Base-by-base conservation (phyloP, 1,139 yeast genomes). In the Geotrichum australiense region DNA sequence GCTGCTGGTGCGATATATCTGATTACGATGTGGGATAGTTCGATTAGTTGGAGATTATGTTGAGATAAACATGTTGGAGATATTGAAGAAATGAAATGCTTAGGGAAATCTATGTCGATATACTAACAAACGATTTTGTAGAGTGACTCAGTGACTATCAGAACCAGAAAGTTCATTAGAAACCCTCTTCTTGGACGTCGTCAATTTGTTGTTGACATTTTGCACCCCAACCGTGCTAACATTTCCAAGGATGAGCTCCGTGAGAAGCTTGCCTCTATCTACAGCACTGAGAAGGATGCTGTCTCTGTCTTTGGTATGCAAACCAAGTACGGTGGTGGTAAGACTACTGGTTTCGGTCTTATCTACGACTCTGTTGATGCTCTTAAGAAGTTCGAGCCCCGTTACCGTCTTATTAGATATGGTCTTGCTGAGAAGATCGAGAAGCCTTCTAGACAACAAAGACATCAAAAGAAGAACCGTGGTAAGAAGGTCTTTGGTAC, bases 391-490 rank as follows among this genome's bases (percentile, higher is more conserved):
- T 91, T 91, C 72, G 99, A 91, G 78, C 98, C 99, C 77, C 69
- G 87, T 61, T 91, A 91, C 94, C 89, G 99, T 78, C 86, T 87
- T 69, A 95, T 91, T 65, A 91, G 99, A 84, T 84, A 85, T 78
- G 98, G 97, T 66, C 80, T 89, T 70, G 96, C 95, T 69, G 76
- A 75, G 61, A 86, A 85, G 80, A 87, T 81, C 65, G 97, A 91
- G 73, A 87, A 86, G 80, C 78, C 96, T 64, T 86, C 96, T 64
- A 87, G 97, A 87, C 96, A 89, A 79, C 98, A 93, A 79, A 87
- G 98, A 80, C 93, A 93, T 77, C 98, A 91, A 83, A 86, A 85
- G 89, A 91, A 91, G 91, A 91, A 91, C 95, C 89, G 97, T 81
- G 96, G 85, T 67, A 81, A 82, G 87, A 91, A 91, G 84, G 72